A percentile compares a stretch with the other conserved stretches of the same genome.
These are phyloP conservation scores for Letharia lupina DNA, from an alignment of 495 filamentous ascomycete genomes.

Conservation along the genomic window DNA sequence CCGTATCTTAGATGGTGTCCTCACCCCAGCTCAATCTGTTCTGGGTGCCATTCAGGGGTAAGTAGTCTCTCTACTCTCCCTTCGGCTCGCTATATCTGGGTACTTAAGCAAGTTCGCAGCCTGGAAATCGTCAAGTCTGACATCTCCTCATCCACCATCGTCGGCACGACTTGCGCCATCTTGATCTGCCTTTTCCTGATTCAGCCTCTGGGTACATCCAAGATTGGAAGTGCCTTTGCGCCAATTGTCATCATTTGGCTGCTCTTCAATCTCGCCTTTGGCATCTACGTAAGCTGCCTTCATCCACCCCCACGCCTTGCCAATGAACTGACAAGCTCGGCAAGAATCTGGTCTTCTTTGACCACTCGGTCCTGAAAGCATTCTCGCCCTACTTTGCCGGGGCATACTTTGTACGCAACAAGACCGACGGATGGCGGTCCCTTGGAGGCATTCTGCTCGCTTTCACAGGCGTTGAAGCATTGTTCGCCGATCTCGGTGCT, in stretches of 20 bases:
- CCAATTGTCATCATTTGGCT: constrained; percentile 72
- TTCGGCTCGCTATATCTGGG: neutral
- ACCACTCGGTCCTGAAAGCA: constrained; percentile 57
- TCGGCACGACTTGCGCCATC: constrained; percentile 62
- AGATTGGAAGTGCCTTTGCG: constrained; percentile 56
- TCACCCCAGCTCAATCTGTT: constrained; percentile 63
- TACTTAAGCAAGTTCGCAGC: constrained; percentile 12
- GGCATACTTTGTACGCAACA: constrained; percentile 52
- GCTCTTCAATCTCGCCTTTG: constrained; percentile 54
- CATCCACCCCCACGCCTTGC: neutral
- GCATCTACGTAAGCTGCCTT: constrained; percentile 48
- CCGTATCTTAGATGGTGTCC: constrained; percentile 47
- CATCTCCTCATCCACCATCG: constrained; percentile 44
- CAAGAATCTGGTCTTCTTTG: constrained; percentile 51
- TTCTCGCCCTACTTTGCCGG: constrained; percentile 61
- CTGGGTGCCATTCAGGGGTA: constrained; percentile 62
- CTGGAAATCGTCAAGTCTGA: constrained; percentile 41
- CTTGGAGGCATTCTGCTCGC: constrained; percentile 63
- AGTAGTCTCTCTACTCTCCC: neutral
- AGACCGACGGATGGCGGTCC: constrained; percentile 53
- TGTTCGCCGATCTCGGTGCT: constrained; percentile 68
- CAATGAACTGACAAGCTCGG: constrained; percentile 13
- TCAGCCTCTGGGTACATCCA: constrained; percentile 62
- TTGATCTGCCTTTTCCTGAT: constrained; percentile 58
- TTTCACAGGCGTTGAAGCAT: constrained; percentile 66